Percentiles rank a stretch among this genome's conserved stretches.
Evolutionary conservation across 257 asterid species (phyloP).

Genomic region (Penstemon barbatus): DNA sequence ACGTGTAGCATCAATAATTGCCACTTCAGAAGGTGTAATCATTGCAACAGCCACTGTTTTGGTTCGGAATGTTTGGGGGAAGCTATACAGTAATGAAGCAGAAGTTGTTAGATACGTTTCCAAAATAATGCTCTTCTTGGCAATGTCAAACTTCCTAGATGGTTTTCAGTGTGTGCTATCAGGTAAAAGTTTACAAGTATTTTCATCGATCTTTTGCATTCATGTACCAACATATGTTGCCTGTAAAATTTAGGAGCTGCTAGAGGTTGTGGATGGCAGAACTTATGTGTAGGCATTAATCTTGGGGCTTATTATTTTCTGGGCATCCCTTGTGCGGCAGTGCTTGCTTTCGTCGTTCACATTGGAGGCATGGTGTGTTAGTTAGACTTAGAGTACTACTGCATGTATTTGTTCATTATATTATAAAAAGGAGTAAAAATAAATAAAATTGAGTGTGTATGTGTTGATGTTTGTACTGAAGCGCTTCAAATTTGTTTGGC

Average conservation of each 20-base stretch:
- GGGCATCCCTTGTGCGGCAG: constrained; percentile 55
- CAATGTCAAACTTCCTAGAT: constrained; percentile 66
- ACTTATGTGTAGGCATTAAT: constrained; percentile 51
- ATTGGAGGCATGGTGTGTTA: constrained; percentile 57
- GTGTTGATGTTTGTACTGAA: neutral
- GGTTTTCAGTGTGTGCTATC: constrained; percentile 83
- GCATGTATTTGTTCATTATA: neutral
- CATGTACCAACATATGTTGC: neutral
- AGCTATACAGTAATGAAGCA: constrained; percentile 60
- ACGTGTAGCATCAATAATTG: constrained; percentile 43
- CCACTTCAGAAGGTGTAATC: constrained; percentile 50
- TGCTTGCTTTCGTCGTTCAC: constrained; percentile 57
- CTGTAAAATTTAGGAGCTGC: constrained; percentile 54
- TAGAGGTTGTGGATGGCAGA: constrained; percentile 90
- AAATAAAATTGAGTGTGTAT: no score
- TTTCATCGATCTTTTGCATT: neutral
- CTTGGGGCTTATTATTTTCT: constrained; percentile 70
- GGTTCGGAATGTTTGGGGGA: constrained; percentile 63
- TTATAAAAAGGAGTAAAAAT: no score
- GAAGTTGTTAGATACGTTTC: constrained; percentile 65
- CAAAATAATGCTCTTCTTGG: constrained; percentile 62
- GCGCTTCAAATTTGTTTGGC: constrained; percentile 5
- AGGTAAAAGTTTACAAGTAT: constrained; percentile 35
- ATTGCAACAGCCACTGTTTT: constrained; percentile 42
- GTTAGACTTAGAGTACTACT: neutral